A percentile compares a stretch with the other conserved stretches of the same genome.
These are phyloP conservation scores for Ceratocystis lukuohia DNA, from an alignment of 2,329 filamentous ascomycete species.

Conservation along the genomic window DNA sequence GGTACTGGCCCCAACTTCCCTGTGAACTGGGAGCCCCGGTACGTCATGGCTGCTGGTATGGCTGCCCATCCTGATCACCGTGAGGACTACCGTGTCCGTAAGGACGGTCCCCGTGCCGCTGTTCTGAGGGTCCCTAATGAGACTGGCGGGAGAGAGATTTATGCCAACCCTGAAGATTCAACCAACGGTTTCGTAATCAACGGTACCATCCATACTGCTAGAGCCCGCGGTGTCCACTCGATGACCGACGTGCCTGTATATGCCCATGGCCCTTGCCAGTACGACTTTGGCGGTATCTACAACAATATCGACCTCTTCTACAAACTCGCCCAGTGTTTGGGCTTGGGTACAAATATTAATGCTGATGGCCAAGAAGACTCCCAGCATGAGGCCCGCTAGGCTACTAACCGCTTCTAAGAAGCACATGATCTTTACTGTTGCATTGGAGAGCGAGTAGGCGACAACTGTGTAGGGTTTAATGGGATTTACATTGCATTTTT, in stretches of 20 bases:
- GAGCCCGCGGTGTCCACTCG: conserved; percentile 59
- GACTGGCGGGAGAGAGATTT: conserved; percentile 30
- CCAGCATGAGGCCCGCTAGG: conserved; percentile 9
- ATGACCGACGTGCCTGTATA: conserved; percentile 69
- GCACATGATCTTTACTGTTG: not conserved
- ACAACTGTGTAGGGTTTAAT: not conserved
- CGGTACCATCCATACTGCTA: conserved; percentile 53
- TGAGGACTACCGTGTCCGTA: conserved; percentile 63
- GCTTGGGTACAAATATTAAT: conserved; percentile 30
- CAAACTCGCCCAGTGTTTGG: conserved; percentile 56
- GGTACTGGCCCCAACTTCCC: conserved; percentile 65
- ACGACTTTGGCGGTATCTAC: conserved; percentile 58
- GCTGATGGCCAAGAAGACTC: conserved; percentile 4
- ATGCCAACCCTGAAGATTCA: conserved; percentile 54
- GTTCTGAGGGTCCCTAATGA: conserved; percentile 43
- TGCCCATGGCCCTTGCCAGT: conserved; percentile 65
- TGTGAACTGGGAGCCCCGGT: conserved; percentile 71
- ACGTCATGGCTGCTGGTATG: conserved; percentile 62
- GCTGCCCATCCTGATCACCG: conserved; percentile 60
- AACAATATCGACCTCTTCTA: conserved; percentile 63
- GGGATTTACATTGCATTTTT: too few species aligned
- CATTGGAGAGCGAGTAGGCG: not conserved
- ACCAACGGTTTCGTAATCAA: conserved; percentile 58
- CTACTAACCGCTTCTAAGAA: conserved; percentile 15
- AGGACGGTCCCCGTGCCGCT: conserved; percentile 47